A percentile compares a stretch with the other conserved stretches of the same genome.
Conservation (phyloP, 495 filamentous ascomycete species). For the Podospora conica region DNA sequence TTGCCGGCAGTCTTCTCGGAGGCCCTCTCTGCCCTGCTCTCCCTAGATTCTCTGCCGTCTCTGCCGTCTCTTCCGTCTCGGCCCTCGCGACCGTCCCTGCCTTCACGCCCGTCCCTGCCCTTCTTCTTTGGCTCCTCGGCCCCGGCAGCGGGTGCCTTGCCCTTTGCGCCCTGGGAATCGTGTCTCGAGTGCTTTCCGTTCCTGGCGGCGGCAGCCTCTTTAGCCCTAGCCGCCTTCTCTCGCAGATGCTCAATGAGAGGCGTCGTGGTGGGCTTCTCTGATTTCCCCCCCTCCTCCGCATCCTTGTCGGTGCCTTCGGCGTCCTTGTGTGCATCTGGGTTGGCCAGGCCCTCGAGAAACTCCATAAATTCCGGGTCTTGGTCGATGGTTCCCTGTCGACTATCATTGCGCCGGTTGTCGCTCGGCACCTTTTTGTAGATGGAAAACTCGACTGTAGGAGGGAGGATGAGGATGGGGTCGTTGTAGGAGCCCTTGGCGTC, state of each 20-base stretch:
- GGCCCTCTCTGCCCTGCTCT: conserved; percentile 50
- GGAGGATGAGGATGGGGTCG: conserved; percentile 62
- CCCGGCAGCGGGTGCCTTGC: conserved; percentile 41
- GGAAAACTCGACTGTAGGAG: conserved; percentile 73
- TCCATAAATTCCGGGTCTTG: conserved; percentile 91
- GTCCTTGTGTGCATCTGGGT: conserved; percentile 53
- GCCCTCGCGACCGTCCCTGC: not conserved
- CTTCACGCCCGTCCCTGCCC: conserved; percentile 12
- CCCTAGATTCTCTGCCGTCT: conserved; percentile 2
- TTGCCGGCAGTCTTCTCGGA: conserved; percentile 50
- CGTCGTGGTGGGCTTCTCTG: conserved; percentile 66
- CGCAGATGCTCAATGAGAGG: conserved; percentile 85
- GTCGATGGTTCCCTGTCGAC: conserved; percentile 88
- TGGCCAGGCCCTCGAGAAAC: conserved; percentile 82
- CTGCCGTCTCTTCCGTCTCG: conserved; percentile 7
- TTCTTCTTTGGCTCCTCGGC: conserved; percentile 51
- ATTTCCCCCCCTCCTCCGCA: conserved; percentile 46
- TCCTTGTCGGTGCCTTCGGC: conserved; percentile 42
- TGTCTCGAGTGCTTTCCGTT: conserved; percentile 44
- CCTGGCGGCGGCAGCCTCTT: conserved; percentile 52
- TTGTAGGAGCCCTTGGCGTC: conserved; percentile 67
- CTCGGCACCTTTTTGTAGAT: conserved; percentile 73
- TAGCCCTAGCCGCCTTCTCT: conserved; percentile 82
- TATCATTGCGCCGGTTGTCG: conserved; percentile 65
- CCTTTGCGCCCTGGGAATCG: conserved; percentile 36